A percentile compares a stretch with the other conserved stretches of the same genome.
phyloP scores from a whole-genome alignment of 352 stramenopile genomes.

The Pythium phragmitis region DNA sequence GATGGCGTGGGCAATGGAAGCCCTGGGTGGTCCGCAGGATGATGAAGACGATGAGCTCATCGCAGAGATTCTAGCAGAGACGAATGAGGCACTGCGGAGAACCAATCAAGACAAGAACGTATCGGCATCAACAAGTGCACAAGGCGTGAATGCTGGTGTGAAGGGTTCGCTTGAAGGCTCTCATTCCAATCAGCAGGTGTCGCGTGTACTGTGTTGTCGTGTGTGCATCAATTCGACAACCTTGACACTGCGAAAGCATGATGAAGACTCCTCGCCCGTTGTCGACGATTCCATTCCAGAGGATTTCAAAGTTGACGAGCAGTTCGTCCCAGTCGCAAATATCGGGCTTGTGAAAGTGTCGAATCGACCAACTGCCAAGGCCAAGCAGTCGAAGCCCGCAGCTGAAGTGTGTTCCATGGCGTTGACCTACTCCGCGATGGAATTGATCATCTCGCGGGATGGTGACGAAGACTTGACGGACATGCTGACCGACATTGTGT shows the following conservation, averaged over 20 bases:
- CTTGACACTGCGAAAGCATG: slow-evolving; percentile 68
- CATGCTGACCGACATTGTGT: slow-evolving; percentile 42
- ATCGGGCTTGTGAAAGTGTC: slow-evolving; percentile 73
- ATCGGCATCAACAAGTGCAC: slow-evolving; percentile 6
- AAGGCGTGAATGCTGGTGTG: slow-evolving; percentile 2
- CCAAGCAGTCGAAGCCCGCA: slow-evolving; percentile 52
- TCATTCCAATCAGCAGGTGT: slow-evolving; percentile 3
- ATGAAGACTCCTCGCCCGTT: slow-evolving; percentile 22
- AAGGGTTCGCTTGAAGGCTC: background rate
- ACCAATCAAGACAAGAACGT: slow-evolving; percentile 13
- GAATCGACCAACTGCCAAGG: slow-evolving; percentile 38
- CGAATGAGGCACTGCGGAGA: slow-evolving; percentile 47
- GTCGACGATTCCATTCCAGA: slow-evolving; percentile 7
- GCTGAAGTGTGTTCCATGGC: slow-evolving; percentile 52
- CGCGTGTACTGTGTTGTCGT: slow-evolving; percentile 36
- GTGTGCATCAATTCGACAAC: slow-evolving; percentile 55
- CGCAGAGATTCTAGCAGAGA: slow-evolving; percentile 68
- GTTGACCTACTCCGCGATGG: slow-evolving; percentile 52
- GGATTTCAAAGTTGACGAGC: slow-evolving; percentile 35
- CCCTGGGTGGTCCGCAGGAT: slow-evolving; percentile 43
- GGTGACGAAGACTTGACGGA: slow-evolving; percentile 8
- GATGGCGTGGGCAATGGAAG: slow-evolving; percentile 74
- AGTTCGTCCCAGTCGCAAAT: slow-evolving; percentile 80
- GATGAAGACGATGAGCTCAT: slow-evolving; percentile 69
- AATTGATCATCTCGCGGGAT: slow-evolving; percentile 24